Evolutionary conservation across 805 yeast species (phyloP), one percentile per base, ranked within the genome.

Genomic region (Nakazawaea ambrosiae): DNA sequence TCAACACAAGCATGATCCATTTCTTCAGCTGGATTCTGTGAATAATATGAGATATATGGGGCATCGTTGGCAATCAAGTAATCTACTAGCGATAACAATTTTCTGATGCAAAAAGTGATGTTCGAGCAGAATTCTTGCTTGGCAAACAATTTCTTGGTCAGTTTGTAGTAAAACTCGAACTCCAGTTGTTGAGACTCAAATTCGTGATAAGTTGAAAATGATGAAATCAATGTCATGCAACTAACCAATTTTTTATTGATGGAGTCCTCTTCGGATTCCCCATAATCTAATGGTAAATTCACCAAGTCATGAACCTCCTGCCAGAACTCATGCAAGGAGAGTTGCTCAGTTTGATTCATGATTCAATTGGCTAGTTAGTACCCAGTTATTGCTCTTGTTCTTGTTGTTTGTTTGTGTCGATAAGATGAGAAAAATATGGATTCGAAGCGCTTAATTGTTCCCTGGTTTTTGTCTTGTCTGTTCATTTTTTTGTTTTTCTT

Each of bases 61-160:
- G 36, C 31, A 32, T 58, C 57, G 4, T 51, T 47, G 6, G 49
- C 44, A 2, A 49, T 49, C 1, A 55, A 43, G 39, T 56, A 58
- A n/a, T 57, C 56, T 35, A 73, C 42, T 26, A 73, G 48, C 0
- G 77, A 68, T 11, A 72, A 49, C 54, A 69, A 53, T 47, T 74
- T 74, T 27, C 78, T 56, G 3, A 73, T 44, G 40, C 78, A 72
- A 48, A 73, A 74, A 22, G 57, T 57, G 37, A 53, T 46, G 39
- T 70, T 60, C 2, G 45, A 36, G 26, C 58, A 57, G 45, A 68
- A 73, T 11, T 46, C 45, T 5, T 41, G 41, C 17, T 47, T 50
- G 3, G 47, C 43, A 12, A 54, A 33, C 12, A 61, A 27, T 26
- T 49, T 52, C 18, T 49, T 49, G 2, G 63, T 47, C 7, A 50